Evolutionary conservation across 495 filamentous ascomycete genomes (phyloP).

Genomic region (Lichina pygmaea): DNA sequence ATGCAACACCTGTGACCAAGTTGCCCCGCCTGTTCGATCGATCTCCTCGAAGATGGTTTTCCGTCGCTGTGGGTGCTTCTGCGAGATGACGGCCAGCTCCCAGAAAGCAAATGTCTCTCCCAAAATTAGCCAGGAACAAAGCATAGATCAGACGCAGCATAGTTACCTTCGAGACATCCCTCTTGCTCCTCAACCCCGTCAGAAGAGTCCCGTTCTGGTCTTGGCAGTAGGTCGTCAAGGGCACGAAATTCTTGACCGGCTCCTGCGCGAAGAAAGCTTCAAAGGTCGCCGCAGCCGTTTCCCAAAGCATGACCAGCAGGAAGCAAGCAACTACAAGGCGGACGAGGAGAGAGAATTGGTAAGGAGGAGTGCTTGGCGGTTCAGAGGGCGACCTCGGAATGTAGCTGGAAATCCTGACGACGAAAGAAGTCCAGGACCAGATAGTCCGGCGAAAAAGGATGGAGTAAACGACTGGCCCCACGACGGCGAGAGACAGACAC

Average conservation of each 20-base stretch:
- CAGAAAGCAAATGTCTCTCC: conserved; percentile 58
- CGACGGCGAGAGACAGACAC: conserved; percentile 16
- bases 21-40: conserved; percentile 48
- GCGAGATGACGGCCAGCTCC: conserved; percentile 61
- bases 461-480: conserved; percentile 31
- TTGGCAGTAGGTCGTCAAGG: conserved; percentile 57
- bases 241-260: conserved; percentile 56
- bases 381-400: conserved; percentile 38
- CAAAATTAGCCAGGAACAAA: neutral
- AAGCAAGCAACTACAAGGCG: conserved; percentile 36
- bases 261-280: conserved; percentile 48
- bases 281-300: conserved; percentile 48
- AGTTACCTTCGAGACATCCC: conserved; percentile 29
- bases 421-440: conserved; percentile 38
- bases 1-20: conserved; percentile 53
- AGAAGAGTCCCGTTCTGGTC: conserved; percentile 83
- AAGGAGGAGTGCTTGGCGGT: conserved; percentile 27
- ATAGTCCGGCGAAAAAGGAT: conserved; percentile 30
- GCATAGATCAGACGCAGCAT: conserved; percentile 1
- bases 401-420: conserved; percentile 45
- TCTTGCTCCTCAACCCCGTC: conserved; percentile 55
- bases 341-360: conserved; percentile 25
- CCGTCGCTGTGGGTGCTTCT: conserved; percentile 41
- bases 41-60: conserved; percentile 73
- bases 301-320: conserved; percentile 44